These are phyloP conservation scores for Aspergillus homomorphus DNA, from an alignment of 495 filamentous ascomycete species.

Conservation along the genomic window DNA sequence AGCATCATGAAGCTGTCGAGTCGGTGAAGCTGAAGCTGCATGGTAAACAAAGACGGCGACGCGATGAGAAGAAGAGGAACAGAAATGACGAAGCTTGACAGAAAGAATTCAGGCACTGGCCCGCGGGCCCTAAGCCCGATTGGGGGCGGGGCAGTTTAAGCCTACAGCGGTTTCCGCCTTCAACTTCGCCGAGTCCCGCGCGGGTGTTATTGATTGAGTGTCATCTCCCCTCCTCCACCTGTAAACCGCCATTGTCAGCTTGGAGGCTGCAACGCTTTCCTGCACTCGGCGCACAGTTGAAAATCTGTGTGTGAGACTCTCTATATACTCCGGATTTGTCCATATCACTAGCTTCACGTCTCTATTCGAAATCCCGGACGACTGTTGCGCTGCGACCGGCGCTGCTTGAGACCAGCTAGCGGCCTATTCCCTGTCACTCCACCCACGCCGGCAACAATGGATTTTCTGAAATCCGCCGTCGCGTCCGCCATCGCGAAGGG, in stretches of 20 bases:
- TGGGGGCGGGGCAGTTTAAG: slow-evolving; percentile 20
- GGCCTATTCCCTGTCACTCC: slow-evolving; percentile 6
- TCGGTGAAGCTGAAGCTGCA: background rate
- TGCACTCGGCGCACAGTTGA: background rate
- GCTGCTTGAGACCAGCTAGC: slow-evolving; percentile 12
- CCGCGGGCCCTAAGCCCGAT: slow-evolving; percentile 21
- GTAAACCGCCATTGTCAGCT: background rate
- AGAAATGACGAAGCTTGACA: no score
- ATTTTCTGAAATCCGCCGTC: slow-evolving; percentile 96
- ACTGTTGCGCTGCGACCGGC: slow-evolving; percentile 5
- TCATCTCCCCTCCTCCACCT: background rate
- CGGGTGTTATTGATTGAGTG: background rate
- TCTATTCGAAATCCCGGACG: background rate
- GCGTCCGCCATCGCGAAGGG: slow-evolving; percentile 95
- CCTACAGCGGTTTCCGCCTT: slow-evolving; percentile 5
- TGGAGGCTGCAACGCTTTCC: background rate
- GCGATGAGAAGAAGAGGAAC: background rate
- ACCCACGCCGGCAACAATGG: slow-evolving; percentile 56
- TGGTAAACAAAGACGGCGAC: background rate
- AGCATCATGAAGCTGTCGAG: background rate
- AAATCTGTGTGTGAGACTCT: background rate
- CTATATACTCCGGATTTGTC: no score
- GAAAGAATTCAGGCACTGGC: background rate
- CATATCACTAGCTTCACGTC: no score
- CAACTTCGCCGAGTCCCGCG: background rate